Evolutionary conservation across 306 rosid genomes (phyloP), one percentile per base, ranked within the genome.

Genomic region (Glycyrrhiza uralensis): DNA sequence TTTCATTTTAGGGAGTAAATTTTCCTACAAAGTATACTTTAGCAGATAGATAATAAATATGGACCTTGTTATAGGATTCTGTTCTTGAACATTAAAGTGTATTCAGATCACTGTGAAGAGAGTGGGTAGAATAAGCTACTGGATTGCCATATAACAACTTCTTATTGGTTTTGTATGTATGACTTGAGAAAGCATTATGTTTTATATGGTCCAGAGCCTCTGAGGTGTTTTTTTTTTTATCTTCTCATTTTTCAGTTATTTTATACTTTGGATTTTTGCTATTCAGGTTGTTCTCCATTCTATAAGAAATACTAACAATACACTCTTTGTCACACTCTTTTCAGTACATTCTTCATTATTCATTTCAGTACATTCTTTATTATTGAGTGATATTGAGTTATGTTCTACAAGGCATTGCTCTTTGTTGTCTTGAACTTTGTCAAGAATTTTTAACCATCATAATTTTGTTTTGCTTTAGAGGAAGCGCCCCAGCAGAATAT

Each of bases 401-500:
- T n/a, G n/a, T n/a, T n/a, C n/a, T n/a, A n/a, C n/a, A n/a, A n/a
- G n/a, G n/a, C n/a, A n/a, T n/a, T n/a, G n/a, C n/a, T n/a, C n/a
- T n/a, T n/a, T n/a, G n/a, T 55, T 35, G 9, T 32, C 68, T 33
- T 39, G n/a, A 52, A 54, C 7, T 51, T 56, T 75, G 12, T 79
- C 12, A 19, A 15, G 12, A 17, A 52, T 50, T 67, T 65, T 72
- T 55, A 44, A 60, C 38, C 80, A 66, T 28, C n/a, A 8, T 54
- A 24, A 15, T 70, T 47, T 66, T 51, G 20, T 77, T 46, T 66
- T 82, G 26, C 78, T 57, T 17, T 81, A 95, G 99, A 88, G 85
- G 81, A 91, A 88, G 81, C 90, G 89, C 66, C 92, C 97, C 0
- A 91, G 87, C 87, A 85, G 79, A 82, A 87, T 91, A 79, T 82